Percentiles rank a stretch among this genome's conserved stretches.
Conservation (phyloP, 2,329 filamentous ascomycete genomes). For the Penicillium sp. region DNA sequence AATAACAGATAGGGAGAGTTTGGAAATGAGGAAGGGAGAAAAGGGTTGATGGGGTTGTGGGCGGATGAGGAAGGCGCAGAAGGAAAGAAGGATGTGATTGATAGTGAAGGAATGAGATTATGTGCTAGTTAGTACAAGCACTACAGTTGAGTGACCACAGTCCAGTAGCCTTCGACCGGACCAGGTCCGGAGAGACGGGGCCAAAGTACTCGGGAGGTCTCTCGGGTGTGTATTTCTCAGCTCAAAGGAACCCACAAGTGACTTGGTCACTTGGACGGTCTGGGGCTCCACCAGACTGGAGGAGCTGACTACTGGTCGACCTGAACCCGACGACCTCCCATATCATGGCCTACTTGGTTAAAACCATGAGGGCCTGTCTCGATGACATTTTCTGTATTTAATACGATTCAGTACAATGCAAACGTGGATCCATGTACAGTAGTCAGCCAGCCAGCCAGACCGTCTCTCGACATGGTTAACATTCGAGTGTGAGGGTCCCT, state of each 20-base stretch:
- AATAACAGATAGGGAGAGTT: neutral
- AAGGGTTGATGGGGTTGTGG: slow-evolving; percentile 5
- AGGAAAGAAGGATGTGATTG: slow-evolving; percentile 20
- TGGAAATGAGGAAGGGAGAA: slow-evolving; percentile 17
- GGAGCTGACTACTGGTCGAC: neutral
- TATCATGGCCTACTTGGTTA: neutral
- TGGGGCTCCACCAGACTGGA: neutral
- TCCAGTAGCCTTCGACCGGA: neutral
- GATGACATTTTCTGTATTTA: neutral
- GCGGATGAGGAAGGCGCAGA: slow-evolving; percentile 21
- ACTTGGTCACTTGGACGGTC: slow-evolving; percentile 19
- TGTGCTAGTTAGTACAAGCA: slow-evolving; percentile 4
- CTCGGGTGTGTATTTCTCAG: slow-evolving; percentile 12
- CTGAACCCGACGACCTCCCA: neutral
- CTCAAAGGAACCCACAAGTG: slow-evolving; percentile 21
- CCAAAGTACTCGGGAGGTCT: slow-evolving; percentile 24
- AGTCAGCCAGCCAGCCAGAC: neutral
- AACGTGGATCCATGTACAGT: neutral
- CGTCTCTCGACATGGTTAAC: neutral
- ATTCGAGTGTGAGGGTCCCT: neutral
- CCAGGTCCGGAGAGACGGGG: slow-evolving; percentile 2
- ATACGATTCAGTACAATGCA: neutral
- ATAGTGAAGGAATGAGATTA: slow-evolving; percentile 18
- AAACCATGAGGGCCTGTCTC: neutral
- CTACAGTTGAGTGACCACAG: neutral